Base-by-base conservation (phyloP, 1,139 yeast species). In the Kluyveromyces sp. region DNA sequence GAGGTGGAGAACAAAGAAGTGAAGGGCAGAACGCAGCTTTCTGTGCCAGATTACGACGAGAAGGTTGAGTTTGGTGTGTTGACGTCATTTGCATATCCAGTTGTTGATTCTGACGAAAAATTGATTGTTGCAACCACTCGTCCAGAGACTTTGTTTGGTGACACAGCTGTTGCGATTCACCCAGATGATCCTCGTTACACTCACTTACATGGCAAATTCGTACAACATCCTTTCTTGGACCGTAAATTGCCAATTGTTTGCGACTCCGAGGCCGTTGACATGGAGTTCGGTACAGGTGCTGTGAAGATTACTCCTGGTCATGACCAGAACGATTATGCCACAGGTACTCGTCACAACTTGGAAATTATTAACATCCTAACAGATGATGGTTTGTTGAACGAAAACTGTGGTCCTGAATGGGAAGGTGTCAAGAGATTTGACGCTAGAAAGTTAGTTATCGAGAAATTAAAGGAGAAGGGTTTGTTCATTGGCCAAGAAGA, bases 201-300 rank as follows among this genome's bases (percentile, higher is more conserved):
- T 55, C 98, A 92, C 64, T 75, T 92, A 60, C 98, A 92, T 63
- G 98, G 98, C 52, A 88, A 89, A 66, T 86, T 71, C 64, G 94
- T 85, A 47, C 66, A 77, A 54, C 98, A 92, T 68, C 98, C 98
- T 49, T 85, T 92, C 68, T 70, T 87, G 56, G 86, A 83, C 62
- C 83, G 89, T 65, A 74, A 78, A 61, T 68, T 92, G 46, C 98
- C 98, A 53, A 87, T 92, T 61, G 72, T 92, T 49, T 77, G 89
- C 45, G 98, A 92, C 65, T 64, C 81, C 33, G 95, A 87, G 68
- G 94, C 97, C 33, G 98, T 92, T 51, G 98, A 92, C 66, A 92
- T 92, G 97, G 95, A 86, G 67, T 92, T 92, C 57, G 98, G 98
- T 75, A 92, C 98, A 53, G 98, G 98, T 82, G 98, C 98, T 36